phyloP scores from a whole-genome alignment of 2,329 filamentous ascomycete species.

The Ambrosiella cleistominuta region DNA sequence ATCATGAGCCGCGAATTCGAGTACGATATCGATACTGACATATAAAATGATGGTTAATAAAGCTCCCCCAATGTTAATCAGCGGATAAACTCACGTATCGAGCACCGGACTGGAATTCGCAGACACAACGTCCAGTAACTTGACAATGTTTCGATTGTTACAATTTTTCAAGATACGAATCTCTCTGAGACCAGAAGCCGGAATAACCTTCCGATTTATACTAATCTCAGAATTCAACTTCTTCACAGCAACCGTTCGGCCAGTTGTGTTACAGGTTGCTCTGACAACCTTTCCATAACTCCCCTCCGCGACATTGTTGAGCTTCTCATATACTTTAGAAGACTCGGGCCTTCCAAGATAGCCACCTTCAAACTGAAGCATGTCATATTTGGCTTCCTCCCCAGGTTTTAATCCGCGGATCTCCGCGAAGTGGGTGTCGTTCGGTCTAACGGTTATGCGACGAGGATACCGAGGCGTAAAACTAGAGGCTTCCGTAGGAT shows the following conservation, averaged over 20 bases:
- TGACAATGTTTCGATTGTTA: slow-evolving; percentile 66
- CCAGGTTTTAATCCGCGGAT: slow-evolving; percentile 14
- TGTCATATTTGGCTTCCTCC: slow-evolving; percentile 25
- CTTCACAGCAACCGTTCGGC: slow-evolving; percentile 78
- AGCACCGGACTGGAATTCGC: slow-evolving; percentile 40
- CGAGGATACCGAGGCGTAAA: slow-evolving; percentile 32
- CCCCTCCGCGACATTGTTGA: slow-evolving; percentile 96
- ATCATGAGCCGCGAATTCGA: slow-evolving; percentile 96
- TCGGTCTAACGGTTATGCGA: slow-evolving; percentile 34
- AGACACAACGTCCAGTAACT: slow-evolving; percentile 67
- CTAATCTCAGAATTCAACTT: slow-evolving; percentile 58
- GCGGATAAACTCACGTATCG: slow-evolving; percentile 28
- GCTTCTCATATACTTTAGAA: slow-evolving; percentile 48
- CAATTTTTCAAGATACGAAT: slow-evolving; percentile 79
- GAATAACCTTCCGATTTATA: slow-evolving; percentile 30
- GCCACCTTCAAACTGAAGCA: slow-evolving; percentile 54
- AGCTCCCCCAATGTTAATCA: background rate
- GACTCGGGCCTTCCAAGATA: slow-evolving; percentile 50
- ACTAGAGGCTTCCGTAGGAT: too few relatives aligned
- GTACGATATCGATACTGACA: slow-evolving; percentile 69
- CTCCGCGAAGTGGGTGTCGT: slow-evolving; percentile 14
- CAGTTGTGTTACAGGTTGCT: slow-evolving; percentile 55
- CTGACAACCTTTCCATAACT: slow-evolving; percentile 90
- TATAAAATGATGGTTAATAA: background rate
- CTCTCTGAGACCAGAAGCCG: slow-evolving; percentile 82